These are phyloP conservation scores for Penicillium sp. DNA, from an alignment of 2,329 filamentous ascomycete species.

Conservation along the genomic window DNA sequence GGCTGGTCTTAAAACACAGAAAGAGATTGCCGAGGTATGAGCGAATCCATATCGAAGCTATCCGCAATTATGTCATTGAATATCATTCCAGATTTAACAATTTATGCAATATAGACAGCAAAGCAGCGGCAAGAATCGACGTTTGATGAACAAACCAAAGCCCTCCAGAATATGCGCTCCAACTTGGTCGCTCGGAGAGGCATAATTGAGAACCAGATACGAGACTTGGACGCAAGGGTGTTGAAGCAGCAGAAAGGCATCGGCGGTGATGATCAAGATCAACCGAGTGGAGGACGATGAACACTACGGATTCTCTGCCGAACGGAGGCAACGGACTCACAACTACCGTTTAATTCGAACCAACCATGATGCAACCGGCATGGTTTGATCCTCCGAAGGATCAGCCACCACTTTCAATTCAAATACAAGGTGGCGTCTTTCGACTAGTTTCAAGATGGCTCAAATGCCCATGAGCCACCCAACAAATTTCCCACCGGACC, in stretches of 20 bases:
- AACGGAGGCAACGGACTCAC: not conserved
- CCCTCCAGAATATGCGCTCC: slow-evolving; percentile 52
- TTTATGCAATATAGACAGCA: slow-evolving; percentile 35
- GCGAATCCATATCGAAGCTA: not conserved
- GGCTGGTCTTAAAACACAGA: slow-evolving; percentile 55
- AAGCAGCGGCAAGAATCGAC: slow-evolving; percentile 51
- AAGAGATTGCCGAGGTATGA: slow-evolving; percentile 53
- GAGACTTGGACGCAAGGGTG: slow-evolving; percentile 46
- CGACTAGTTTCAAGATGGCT: not conserved
- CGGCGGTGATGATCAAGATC: slow-evolving; percentile 28
- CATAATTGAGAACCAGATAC: slow-evolving; percentile 57
- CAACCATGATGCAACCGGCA: not conserved
- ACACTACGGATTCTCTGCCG: not conserved
- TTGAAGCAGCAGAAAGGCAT: slow-evolving; percentile 40
- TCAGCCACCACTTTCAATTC: not conserved
- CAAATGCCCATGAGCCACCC: not conserved
- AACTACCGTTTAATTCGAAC: not conserved
- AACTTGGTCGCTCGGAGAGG: slow-evolving; percentile 52
- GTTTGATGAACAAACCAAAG: slow-evolving; percentile 54
- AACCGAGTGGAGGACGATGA: slow-evolving; percentile 18
- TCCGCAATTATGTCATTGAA: not conserved
- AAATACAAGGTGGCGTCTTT: not conserved
- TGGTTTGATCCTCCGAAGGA: not conserved
- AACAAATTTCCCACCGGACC: not conserved
- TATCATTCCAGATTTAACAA: not conserved